Evolutionary conservation across 2,329 filamentous ascomycete genomes (phyloP).

Genomic region (Paecilomyces sp.): DNA sequence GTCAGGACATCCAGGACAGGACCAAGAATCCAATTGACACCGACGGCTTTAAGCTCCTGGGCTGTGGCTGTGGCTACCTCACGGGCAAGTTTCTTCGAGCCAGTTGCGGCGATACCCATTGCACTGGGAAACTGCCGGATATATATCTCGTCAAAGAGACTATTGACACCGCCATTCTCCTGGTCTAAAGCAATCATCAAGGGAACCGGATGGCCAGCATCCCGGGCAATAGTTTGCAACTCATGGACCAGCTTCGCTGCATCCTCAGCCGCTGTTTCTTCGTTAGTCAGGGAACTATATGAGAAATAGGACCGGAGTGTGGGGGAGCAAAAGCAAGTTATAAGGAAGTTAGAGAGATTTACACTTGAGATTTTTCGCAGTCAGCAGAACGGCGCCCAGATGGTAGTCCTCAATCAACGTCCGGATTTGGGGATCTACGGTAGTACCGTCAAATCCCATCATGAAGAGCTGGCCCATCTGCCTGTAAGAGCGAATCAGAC

Average conservation of each 20-base stretch:
- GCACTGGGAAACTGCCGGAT: conserved; percentile 95
- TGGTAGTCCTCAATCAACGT: conserved; percentile 62
- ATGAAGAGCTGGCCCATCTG: conserved; percentile 55
- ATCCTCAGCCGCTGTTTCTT: conserved; percentile 70
- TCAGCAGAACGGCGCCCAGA: conserved; percentile 71
- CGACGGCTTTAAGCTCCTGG: conserved; percentile 83
- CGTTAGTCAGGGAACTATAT: conserved; percentile 19
- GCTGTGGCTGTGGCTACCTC: conserved; percentile 89
- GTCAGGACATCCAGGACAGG: conserved; percentile 91
- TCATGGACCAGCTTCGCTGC: conserved; percentile 83
- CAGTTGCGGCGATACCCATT: conserved; percentile 93
- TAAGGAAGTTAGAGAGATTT: conserved; percentile 30
- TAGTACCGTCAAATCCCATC: conserved; percentile 62
- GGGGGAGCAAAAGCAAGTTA: neutral
- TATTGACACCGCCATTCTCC: conserved; percentile 97
- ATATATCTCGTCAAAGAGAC: conserved; percentile 89
- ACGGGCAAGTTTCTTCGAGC: conserved; percentile 76
- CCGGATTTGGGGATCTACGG: conserved; percentile 56
- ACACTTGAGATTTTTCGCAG: conserved; percentile 62
- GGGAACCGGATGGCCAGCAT: conserved; percentile 83
- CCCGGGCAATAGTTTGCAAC: conserved; percentile 82
- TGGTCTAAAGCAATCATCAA: conserved; percentile 89
- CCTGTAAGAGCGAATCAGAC: conserved; percentile 66
- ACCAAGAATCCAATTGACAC: conserved; percentile 91
- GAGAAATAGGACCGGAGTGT: conserved; percentile 1